Evolutionary conservation across 495 filamentous ascomycete species (phyloP).

Genomic region (Penicillium lividum): DNA sequence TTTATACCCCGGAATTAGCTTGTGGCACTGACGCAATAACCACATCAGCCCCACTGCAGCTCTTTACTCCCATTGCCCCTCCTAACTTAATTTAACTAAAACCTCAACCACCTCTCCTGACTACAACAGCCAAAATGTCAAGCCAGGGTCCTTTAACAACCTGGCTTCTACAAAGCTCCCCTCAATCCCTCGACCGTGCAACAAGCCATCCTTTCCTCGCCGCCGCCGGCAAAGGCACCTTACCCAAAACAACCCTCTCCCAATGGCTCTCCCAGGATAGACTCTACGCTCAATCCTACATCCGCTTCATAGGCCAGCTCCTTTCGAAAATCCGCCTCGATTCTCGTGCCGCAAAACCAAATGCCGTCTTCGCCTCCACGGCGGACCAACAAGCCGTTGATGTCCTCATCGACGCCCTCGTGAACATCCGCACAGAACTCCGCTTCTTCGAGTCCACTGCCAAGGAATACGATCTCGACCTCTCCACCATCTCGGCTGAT

Average conservation of each 20-base stretch:
- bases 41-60: conserved; percentile 8
- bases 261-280: conserved; percentile 77
- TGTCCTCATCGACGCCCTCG: conserved; percentile 63
- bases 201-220: conserved; percentile 70
- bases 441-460: conserved; percentile 67
- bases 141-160: conserved; percentile 32
- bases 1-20: too few species aligned
- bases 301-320: conserved; percentile 67
- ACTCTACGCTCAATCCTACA: conserved; percentile 71
- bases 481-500: conserved; percentile 44
- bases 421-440: conserved; percentile 67
- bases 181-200: conserved; percentile 48
- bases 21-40: conserved; percentile 6
- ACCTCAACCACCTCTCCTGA: background rate
- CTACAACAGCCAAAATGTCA: conserved; percentile 18
- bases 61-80: background rate
- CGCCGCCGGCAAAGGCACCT: conserved; percentile 62
- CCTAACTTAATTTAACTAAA: background rate
- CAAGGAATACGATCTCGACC: conserved; percentile 57
- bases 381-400: conserved; percentile 53
- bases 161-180: conserved; percentile 32
- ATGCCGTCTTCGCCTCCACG: conserved; percentile 17
- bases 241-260: conserved; percentile 56
- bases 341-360: conserved; percentile 27
- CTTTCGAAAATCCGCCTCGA: conserved; percentile 65